Percentiles rank a stretch among this genome's conserved stretches.
These are phyloP conservation scores for Aspergillus panamensis DNA, from an alignment of 495 filamentous ascomycete species.

Conservation along the genomic window DNA sequence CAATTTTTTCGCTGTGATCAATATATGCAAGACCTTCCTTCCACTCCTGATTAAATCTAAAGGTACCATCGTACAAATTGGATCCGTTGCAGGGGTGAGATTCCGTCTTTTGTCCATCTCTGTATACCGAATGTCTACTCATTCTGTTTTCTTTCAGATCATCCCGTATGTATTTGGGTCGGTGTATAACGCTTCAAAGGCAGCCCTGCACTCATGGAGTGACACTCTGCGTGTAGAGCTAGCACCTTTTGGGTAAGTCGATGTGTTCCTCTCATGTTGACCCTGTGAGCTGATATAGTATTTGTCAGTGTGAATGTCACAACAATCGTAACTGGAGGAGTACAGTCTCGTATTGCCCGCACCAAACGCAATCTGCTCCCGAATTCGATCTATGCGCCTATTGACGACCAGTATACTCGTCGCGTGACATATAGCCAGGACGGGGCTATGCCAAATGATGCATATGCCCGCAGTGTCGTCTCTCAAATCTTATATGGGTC, in stretches of 20 bases:
- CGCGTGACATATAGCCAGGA: conserved; percentile 56
- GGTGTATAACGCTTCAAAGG: conserved; percentile 62
- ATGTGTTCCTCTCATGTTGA: not conserved
- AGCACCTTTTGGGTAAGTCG: conserved; percentile 42
- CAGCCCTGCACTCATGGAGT: conserved; percentile 58
- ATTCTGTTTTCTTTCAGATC: conserved; percentile 22
- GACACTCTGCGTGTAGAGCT: conserved; percentile 58
- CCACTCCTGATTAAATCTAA: conserved; percentile 55
- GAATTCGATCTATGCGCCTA: conserved; percentile 50
- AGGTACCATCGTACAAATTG: conserved; percentile 61
- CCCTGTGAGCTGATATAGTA: not conserved
- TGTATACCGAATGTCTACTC: not conserved
- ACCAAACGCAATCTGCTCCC: conserved; percentile 45
- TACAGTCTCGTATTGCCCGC: conserved; percentile 56
- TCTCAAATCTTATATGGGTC: conserved; percentile 48
- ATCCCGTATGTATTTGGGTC: conserved; percentile 56
- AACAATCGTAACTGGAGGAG: conserved; percentile 59
- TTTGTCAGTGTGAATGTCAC: conserved; percentile 46
- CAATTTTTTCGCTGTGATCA: conserved; percentile 60
- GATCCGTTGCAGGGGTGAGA: conserved; percentile 51
- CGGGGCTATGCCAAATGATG: conserved; percentile 47
- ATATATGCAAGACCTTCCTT: conserved; percentile 55
- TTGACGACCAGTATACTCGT: conserved; percentile 49
- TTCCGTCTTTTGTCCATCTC: not conserved
- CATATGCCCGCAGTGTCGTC: conserved; percentile 58